Evolutionary conservation across 805 yeast genomes (phyloP).

Genomic region (Yarrowia osloensis): DNA sequence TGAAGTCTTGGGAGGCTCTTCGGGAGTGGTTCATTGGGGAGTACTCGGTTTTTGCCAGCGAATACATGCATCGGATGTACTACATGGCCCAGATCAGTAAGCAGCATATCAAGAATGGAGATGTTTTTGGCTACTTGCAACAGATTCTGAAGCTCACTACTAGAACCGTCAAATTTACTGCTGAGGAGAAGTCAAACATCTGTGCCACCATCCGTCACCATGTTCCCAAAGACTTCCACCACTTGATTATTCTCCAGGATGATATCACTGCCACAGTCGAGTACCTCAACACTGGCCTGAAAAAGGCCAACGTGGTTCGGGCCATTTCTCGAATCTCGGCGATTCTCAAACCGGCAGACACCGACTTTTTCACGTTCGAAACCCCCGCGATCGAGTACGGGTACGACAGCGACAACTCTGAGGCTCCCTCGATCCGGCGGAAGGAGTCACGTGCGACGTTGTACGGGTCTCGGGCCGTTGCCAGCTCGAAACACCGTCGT

Average conservation of each 20-base stretch:
- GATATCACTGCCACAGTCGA: neutral
- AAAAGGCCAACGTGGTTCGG: slow-evolving; percentile 8
- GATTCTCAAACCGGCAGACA: neutral
- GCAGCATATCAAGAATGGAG: neutral
- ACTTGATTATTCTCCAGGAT: neutral
- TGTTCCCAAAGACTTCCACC: neutral
- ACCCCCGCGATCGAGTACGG: neutral
- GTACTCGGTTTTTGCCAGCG: neutral
- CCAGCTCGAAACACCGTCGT: neutral
- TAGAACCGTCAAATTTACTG: neutral
- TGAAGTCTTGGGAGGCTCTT: neutral
- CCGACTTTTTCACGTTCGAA: neutral
- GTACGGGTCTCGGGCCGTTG: neutral
- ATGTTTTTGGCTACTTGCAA: neutral
- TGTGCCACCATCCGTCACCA: neutral
- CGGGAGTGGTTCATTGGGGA: neutral
- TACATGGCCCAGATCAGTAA: neutral
- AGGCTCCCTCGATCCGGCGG: slow-evolving; percentile 5
- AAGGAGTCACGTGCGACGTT: neutral
- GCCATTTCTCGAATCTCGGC: neutral
- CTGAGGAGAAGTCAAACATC: neutral
- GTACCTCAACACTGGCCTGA: neutral
- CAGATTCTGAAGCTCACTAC: neutral
- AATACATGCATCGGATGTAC: neutral
- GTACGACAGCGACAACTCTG: slow-evolving; percentile 14